Percentiles rank a stretch among this genome's conserved stretches.
Evolutionary conservation across 306 rosid species (phyloP).

Genomic region (Cicer chorassanicum): DNA sequence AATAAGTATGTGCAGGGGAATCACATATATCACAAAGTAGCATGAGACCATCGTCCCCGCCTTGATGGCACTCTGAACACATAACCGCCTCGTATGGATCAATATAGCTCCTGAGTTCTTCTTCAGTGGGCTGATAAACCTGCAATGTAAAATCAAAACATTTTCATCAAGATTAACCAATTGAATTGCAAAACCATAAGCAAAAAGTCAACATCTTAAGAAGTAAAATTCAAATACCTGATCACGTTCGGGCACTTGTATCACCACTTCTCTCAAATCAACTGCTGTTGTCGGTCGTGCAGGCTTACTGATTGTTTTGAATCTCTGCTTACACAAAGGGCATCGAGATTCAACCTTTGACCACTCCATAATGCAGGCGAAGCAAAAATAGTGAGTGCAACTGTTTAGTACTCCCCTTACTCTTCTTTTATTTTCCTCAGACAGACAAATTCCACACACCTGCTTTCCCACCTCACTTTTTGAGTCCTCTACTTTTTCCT

Average conservation of each 20-base stretch:
- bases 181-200: conserved; percentile 28
- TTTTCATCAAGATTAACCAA: conserved; percentile 27
- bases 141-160: conserved; percentile 50
- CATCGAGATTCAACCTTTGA: conserved; percentile 97
- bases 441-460: conserved; percentile 90
- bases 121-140: conserved; percentile 99
- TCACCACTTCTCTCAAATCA: conserved; percentile 71
- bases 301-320: conserved; percentile 79
- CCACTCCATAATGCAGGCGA: conserved; percentile 97
- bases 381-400: conserved; percentile 94
- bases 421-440: conserved; percentile 94
- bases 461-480: conserved; percentile 71
- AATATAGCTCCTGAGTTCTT: conserved; percentile 92
- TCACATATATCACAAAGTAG: conserved; percentile 92
- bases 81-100: conserved; percentile 90
- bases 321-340: conserved; percentile 99
- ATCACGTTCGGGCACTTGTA: conserved; percentile 90
- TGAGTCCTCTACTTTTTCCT: conserved; percentile 80
- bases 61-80: conserved; percentile 91
- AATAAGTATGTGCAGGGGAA: conserved; percentile 96
- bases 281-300: conserved; percentile 63
- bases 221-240: conserved; percentile 66
- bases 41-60: conserved; percentile 93
- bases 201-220: conserved; percentile 31
- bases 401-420: conserved; percentile 85